phyloP scores from a whole-genome alignment of 2,329 filamentous ascomycete species.

The Ceratocystis papillata region DNA sequence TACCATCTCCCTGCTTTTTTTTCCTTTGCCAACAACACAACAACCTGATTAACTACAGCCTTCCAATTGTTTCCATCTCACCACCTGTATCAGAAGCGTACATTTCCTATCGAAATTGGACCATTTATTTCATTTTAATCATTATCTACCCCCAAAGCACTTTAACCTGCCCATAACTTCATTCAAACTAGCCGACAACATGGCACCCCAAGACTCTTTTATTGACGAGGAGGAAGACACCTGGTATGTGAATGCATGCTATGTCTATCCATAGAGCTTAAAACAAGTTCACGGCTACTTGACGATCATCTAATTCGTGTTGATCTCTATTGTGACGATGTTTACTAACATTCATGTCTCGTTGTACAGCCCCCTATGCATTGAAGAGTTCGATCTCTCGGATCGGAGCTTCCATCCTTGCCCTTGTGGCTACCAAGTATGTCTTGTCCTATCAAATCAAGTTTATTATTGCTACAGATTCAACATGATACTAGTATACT shows the following conservation, averaged over 20 bases:
- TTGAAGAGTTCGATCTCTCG: conserved; percentile 96
- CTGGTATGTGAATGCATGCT: conserved; percentile 42
- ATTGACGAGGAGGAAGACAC: conserved; percentile 62
- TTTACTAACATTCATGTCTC: conserved; percentile 24
- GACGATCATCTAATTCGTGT: neutral
- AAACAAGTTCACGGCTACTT: neutral
- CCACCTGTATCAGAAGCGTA: neutral
- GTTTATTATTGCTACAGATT: neutral
- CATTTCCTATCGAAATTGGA: neutral
- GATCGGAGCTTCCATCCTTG: conserved; percentile 96
- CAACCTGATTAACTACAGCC: neutral
- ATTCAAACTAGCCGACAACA: conserved; percentile 31
- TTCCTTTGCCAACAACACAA: conserved; percentile 9
- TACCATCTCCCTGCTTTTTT: conserved; percentile 22
- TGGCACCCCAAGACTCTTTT: conserved; percentile 60
- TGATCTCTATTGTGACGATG: neutral
- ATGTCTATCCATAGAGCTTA: neutral
- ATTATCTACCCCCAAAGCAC: conserved; percentile 25
- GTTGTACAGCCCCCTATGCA: conserved; percentile 73
- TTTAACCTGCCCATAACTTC: conserved; percentile 23
- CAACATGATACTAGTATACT: neutral
- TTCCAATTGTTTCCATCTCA: conserved; percentile 13
- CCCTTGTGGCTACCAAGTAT: conserved; percentile 94
- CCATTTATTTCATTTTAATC: conserved; percentile 21
- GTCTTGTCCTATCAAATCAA: conserved; percentile 27